Evolutionary conservation across 495 filamentous ascomycete genomes (phyloP), one percentile per base, ranked within the genome.

Genomic region (Trichoderma reesei): DNA sequence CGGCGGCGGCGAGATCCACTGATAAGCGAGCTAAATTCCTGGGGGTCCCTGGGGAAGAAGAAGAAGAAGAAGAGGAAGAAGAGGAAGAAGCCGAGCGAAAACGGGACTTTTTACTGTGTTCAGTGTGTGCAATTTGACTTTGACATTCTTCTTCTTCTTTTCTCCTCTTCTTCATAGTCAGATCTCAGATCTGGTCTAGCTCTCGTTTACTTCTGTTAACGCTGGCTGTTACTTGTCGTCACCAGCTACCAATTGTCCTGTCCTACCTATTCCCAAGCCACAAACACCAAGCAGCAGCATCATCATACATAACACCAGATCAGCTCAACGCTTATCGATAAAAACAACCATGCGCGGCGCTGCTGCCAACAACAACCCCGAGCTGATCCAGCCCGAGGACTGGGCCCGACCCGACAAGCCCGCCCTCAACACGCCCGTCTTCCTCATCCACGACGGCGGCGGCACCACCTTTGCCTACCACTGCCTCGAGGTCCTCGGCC

Each of bases 371-470:
- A 26, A 26, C 9, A 56, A 59, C 16, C 63, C 37, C 2, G 54
- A 65, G 36, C 37, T 44, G 33, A 56, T 65, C 10, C 63, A 65
- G 54, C 63, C 63, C 9, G 63, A 59, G 37, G n/a, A 60, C 44
- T 60, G 37, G 44, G 20, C 51, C 8, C 56, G 38, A 5, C 63
- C 63, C 10, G 31, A 63, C 31, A 31, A 9, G 33, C 61, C 61
- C 31, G 11, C 61, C 14, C 34, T 13, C 36, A 34, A 14, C 56
- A 44, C 66, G 7, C 73, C 74, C 18, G 63, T 75, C 10, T 64
- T 77, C 56, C 67, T 77, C 3, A 46, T 77, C 20, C 74, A 77
- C 68, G 74, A 77, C 60, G 74, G 73, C 46, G 70, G 74, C 59
- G 74, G 74, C 60, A 75, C 73, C n/a, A 69, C 68, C 18, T 72